Evolutionary conservation across 768 basidiomycete species (phyloP), one percentile per base, ranked within the genome.

Genomic region (Podaxis rugospora): DNA sequence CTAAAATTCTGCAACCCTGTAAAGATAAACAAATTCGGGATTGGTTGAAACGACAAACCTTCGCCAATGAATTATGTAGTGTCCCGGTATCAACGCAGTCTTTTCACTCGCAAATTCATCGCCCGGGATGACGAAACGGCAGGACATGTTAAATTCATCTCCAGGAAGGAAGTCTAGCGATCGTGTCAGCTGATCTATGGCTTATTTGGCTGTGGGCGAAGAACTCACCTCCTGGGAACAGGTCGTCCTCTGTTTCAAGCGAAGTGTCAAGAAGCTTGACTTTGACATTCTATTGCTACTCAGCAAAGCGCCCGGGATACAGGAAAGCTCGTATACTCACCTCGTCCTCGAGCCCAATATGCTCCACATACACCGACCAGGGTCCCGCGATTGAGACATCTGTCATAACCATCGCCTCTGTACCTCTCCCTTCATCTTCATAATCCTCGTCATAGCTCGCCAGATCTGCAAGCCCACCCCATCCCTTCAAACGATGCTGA

Each of bases 51-150:
- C 32, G 61, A 32, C 58, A 25, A 52, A 84, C 90, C 87, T 84
- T 74, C 81, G 76, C 92, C 91, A 93, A 21, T 68, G 74, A 27
- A 92, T 67, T 40, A 79, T 74, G 66, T 88, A 90, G 60, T 75
- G 74, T 2, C 88, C 91, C 0, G 86, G 84, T 14, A 80, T 79
- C 6, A 74, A 68, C 39, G 84, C 73, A 3, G 66, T 62, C 16
- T 69, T 72, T 16, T 74, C 68, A 2, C 70, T 71, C 25, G 62
- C 61, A 11, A 70, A 62, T 16, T 73, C 70, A 14, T 79, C 77
- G 35, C 80, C 83, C 23, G 74, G 71, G 27, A 73, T 65, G 3
- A 77, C 69, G 13, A 60, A 88, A 10, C 81, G 80, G 65, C 83
- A 86, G 21, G 79, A 66, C 36, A 84, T 79, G 44, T 79, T 80